Evolutionary conservation across 495 filamentous ascomycete species (phyloP).

Genomic region (Penicilliopsis zonata): DNA sequence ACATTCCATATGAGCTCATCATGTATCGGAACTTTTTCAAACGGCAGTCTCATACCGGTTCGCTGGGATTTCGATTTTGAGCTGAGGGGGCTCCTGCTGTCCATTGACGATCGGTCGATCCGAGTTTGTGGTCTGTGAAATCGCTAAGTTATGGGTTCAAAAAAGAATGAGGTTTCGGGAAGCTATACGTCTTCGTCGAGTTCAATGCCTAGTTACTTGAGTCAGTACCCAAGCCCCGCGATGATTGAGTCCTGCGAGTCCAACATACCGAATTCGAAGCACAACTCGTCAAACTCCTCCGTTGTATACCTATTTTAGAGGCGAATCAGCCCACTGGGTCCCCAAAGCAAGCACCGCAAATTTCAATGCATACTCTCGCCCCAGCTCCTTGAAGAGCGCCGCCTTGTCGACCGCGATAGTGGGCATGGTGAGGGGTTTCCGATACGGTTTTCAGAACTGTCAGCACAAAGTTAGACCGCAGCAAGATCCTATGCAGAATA

Average conservation of each 20-base stretch:
- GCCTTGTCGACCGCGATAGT: conserved; percentile 94
- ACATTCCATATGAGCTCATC: conserved; percentile 11
- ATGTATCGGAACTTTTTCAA: not conserved
- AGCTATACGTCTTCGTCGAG: conserved; percentile 76
- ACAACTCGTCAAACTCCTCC: conserved; percentile 90
- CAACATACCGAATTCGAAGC: conserved; percentile 85
- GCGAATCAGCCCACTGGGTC: conserved; percentile 1
- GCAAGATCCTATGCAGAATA: too few relatives aligned
- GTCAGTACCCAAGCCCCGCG: conserved; percentile 26
- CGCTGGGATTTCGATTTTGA: conserved; percentile 98
- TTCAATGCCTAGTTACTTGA: conserved; percentile 57
- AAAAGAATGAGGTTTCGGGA: not conserved
- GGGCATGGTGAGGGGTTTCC: conserved; percentile 44
- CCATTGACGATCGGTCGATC: conserved; percentile 63
- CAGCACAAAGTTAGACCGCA: not conserved
- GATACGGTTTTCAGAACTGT: conserved; percentile 9
- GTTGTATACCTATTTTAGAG: conserved; percentile 59
- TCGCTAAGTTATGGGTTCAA: conserved; percentile 8
- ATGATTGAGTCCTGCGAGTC: not conserved
- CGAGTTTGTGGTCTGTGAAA: conserved; percentile 50
- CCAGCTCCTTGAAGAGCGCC: conserved; percentile 83
- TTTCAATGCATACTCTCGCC: conserved; percentile 57
- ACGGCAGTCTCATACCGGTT: conserved; percentile 48
- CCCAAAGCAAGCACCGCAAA: not conserved
- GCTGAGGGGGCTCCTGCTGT: conserved; percentile 75